Conservation (phyloP, 306 rosid genomes). For the Casuarina cunninghamiana region DNA sequence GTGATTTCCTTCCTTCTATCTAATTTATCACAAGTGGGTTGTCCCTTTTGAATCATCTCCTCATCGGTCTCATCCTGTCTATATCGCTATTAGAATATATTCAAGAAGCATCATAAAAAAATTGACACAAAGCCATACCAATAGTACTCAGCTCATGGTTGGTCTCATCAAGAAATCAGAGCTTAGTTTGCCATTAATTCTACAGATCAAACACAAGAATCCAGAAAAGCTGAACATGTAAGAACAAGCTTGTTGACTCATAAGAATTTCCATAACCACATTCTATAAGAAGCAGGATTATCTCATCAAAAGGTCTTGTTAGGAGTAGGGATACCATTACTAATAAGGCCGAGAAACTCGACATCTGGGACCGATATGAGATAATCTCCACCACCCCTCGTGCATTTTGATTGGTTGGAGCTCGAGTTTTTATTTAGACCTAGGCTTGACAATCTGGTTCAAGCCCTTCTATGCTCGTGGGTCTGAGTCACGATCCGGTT, state of each 20-base stretch:
- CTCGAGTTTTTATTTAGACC: too few species aligned
- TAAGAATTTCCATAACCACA: conserved; percentile 90
- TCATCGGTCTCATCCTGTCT: not conserved
- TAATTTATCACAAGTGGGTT: not conserved
- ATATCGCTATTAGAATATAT: not conserved
- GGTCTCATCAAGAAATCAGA: not conserved
- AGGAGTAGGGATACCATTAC: too few species aligned
- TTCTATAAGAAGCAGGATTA: not conserved
- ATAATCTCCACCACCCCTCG: too few species aligned
- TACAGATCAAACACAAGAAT: conserved; percentile 33
- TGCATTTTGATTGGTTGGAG: too few species aligned
- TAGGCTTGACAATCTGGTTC: too few species aligned
- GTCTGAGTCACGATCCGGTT: too few species aligned
- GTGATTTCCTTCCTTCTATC: too few species aligned
- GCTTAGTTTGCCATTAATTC: conserved; percentile 32
- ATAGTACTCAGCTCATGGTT: not conserved
- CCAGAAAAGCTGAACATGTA: not conserved
- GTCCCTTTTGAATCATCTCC: not conserved
- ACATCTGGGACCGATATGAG: too few species aligned
- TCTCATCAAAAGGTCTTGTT: too few species aligned
- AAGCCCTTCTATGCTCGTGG: too few species aligned
- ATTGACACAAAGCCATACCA: not conserved
- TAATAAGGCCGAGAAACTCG: too few species aligned
- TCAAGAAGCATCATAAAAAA: not conserved
- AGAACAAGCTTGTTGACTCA: conserved; percentile 84